A percentile compares a stretch with the other conserved stretches of the same genome.
phyloP scores from a whole-genome alignment of 495 filamentous ascomycete genomes.

The Jackrogersella multiformis region DNA sequence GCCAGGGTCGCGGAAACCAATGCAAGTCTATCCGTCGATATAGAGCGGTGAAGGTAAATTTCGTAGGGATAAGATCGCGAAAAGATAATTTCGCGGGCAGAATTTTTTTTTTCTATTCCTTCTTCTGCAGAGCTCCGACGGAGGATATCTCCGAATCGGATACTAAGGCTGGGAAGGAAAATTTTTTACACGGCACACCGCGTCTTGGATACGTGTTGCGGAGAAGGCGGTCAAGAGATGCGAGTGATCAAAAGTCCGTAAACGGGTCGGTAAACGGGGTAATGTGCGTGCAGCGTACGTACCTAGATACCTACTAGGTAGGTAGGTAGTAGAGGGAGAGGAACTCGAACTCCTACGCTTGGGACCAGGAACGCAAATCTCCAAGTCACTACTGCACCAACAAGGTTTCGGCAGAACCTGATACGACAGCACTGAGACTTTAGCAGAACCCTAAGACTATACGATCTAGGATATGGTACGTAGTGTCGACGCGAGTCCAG shows the following conservation, averaged over 20 bases:
- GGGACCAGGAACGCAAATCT: slow-evolving; percentile 20
- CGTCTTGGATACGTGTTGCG: slow-evolving; percentile 38
- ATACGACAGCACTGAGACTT: slow-evolving; percentile 18
- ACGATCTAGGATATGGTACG: background rate
- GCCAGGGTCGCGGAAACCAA: slow-evolving; percentile 33
- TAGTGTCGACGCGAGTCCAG: slow-evolving; percentile 9
- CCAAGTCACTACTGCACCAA: slow-evolving; percentile 26
- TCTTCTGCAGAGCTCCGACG: slow-evolving; percentile 20
- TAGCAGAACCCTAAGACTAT: slow-evolving; percentile 13
- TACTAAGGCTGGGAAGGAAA: slow-evolving; percentile 3
- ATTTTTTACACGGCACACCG: slow-evolving; percentile 20
- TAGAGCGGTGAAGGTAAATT: slow-evolving; percentile 37
- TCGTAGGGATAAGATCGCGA: slow-evolving; percentile 23
- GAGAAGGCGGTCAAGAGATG: slow-evolving; percentile 46
- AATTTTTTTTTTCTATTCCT: slow-evolving; percentile 23
- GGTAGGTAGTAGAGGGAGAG: slow-evolving; percentile 8
- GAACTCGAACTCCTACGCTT: background rate
- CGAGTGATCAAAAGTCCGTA: slow-evolving; percentile 24
- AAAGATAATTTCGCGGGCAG: slow-evolving; percentile 32
- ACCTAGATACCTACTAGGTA: no score
- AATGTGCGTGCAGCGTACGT: no score
- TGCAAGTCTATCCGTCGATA: slow-evolving; percentile 33
- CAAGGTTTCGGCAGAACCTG: slow-evolving; percentile 28
- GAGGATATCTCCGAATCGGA: slow-evolving; percentile 37
- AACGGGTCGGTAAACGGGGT: no score